Evolutionary conservation across 805 yeast genomes (phyloP), one percentile per base, ranked within the genome.

Genomic region (Candida arabinofermentans): DNA sequence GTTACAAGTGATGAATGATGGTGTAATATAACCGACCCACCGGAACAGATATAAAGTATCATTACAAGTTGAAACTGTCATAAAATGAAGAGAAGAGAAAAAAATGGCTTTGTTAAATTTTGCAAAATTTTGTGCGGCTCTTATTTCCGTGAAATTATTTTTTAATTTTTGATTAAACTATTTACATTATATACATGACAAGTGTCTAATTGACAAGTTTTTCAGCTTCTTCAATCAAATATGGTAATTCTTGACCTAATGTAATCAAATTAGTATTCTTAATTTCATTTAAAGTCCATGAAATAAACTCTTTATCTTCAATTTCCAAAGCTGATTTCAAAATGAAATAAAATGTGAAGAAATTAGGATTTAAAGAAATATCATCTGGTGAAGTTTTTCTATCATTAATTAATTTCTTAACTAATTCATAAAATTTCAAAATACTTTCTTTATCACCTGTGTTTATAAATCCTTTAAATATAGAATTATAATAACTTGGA

Each of bases 311-410:
- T 18, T 37, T 40, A 45, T 72, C 67, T 22, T 62, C 58, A 27
- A 53, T 51, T 30, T 56, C 57, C 27, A 55, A 37, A 36, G 67
- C 74, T 49, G 69, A 69, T 34, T 55, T 59, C 39, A 77, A 52
- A 49, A 77, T 53, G 58, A 61, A 75, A 57, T 65, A 75, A 57
- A 55, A 77, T 5, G 81, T 74, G 63, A 53, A 77, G 43, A 61
- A 55, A 53, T 77, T 77, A n/a, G 81, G 79, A 33, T 53, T 55
- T 24, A 51, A 50, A 12, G 41, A 42, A 2, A 47, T 42, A 10
- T 43, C 47, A 41, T 34, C 50, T 21, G n/a, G n/a, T n/a, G n/a
- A n/a, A n/a, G n/a, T n/a, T n/a, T n/a, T n/a, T n/a, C n/a, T n/a
- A n/a, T n/a, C n/a, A n/a, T 50, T 44, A 36, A 36, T 19, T 21